Base-by-base conservation (phyloP, 73 alveolate genomes). In the Paramecium pentaurelia region DNA sequence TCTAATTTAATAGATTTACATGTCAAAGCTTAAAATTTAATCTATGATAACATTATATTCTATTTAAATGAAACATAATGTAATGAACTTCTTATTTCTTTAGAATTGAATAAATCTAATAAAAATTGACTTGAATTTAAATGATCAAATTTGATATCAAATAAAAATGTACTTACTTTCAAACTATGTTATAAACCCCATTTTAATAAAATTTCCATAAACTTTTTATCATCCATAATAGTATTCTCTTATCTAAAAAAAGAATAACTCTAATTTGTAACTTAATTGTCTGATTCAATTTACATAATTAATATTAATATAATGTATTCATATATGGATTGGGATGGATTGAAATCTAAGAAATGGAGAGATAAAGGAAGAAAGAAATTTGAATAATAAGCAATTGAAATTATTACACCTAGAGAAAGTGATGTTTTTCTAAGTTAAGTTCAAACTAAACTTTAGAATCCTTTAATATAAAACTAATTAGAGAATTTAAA, bases 331-430 rank as follows among this genome's bases (percentile, higher is more conserved):
- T 80, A 80, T 47, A 32, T 45, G 73, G 49, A 80, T 25, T 80
- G 91, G 91, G 91, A 80, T 10, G 91, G 91, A 80, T 80, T 80
- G 34, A 80, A 80, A 80, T 51, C 91, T 8, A 16, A 47, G 7
- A 80, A 80, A 49, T 80, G 47, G 47, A 42, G 22, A 44, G 91
- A 80, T 8, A 80, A 80, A 80, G 91, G 91, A 80, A 80, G 90
- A 42, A 80, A 80, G 58, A 42, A 49, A 25, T 80, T 80, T 27
- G 47, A 80, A 80, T 45, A 80, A 11, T 20, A 22, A 18, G 91
- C 91, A 11, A 37, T 44, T 25, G 91, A 80, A 80, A 80, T 80
- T 8, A 40, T 80, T 4, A 32, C 91, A 28, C 91, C 91, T 0
- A 80, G 58, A 44, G 71, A 49, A 22, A 40, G 58, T 38, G 51